Evolutionary conservation across 1,139 yeast genomes (phyloP).

Genomic region (Scheffersomyces segobiensis): DNA sequence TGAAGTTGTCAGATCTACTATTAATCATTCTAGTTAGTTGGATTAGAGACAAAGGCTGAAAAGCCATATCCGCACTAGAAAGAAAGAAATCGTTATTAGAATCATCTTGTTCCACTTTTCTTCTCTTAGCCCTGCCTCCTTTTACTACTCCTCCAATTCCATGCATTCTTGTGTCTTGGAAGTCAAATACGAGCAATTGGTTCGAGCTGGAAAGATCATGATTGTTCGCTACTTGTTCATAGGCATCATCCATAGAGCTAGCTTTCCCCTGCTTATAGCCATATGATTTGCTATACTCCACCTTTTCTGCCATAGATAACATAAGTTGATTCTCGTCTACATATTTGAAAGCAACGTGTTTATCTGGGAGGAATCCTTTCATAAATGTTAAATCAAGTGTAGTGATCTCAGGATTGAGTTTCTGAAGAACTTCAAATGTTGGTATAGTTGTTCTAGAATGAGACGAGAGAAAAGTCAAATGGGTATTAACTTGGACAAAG

Average conservation of each 20-base stretch:
- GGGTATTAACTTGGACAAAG: constrained; percentile 40
- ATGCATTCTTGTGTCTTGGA: constrained; percentile 63
- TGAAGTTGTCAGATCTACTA: constrained; percentile 58
- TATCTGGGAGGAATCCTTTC: constrained; percentile 64
- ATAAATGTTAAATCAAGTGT: constrained; percentile 62
- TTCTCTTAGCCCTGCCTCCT: constrained; percentile 18
- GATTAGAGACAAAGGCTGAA: constrained; percentile 26
- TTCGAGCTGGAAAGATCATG: constrained; percentile 25
- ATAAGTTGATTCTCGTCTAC: constrained; percentile 69
- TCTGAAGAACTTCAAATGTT: constrained; percentile 33
- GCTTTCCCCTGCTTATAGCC: constrained; percentile 45
- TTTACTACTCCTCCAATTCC: constrained; percentile 35
- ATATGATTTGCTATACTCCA: constrained; percentile 39
- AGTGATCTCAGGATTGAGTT: constrained; percentile 30
- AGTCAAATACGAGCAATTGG: constrained; percentile 72
- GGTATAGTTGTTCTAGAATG: constrained; percentile 47
- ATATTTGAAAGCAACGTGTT: constrained; percentile 64
- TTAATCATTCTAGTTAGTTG: constrained; percentile 59
- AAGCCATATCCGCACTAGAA: constrained; percentile 21
- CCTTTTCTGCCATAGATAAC: constrained; percentile 32
- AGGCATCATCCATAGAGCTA: constrained; percentile 31
- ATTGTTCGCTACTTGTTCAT: constrained; percentile 22
- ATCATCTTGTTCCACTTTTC: constrained; percentile 11
- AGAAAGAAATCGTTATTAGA: constrained; percentile 24
- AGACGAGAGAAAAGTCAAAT: constrained; percentile 42